Evolutionary conservation across 2,329 filamentous ascomycete genomes (phyloP).

Genomic region (Claviceps digitariae): DNA sequence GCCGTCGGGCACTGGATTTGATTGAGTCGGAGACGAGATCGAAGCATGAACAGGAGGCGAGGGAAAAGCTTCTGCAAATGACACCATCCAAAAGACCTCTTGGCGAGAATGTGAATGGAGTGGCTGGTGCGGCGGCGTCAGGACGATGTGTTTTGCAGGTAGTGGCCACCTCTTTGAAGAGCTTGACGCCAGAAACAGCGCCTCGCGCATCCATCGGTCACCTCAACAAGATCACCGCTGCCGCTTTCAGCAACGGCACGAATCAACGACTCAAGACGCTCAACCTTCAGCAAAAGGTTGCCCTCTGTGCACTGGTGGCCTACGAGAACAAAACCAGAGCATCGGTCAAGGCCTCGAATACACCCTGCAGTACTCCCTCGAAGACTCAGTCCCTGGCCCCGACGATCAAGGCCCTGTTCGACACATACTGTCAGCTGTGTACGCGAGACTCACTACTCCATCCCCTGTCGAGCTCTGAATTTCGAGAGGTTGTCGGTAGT

Average conservation of each 20-base stretch:
- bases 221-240: constrained; percentile 79
- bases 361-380: constrained; percentile 41
- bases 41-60: constrained; percentile 52
- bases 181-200: constrained; percentile 62
- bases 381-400: constrained; percentile 52
- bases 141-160: constrained; percentile 32
- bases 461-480: constrained; percentile 80
- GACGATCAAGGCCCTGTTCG: constrained; percentile 71
- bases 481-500: constrained; percentile 81
- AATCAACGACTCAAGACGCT: constrained; percentile 71
- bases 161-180: constrained; percentile 40
- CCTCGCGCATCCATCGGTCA: constrained; percentile 83
- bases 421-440: constrained; percentile 71
- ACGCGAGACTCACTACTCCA: constrained; percentile 80
- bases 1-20: constrained; percentile 75
- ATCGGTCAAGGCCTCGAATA: constrained; percentile 26
- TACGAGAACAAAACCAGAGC: constrained; percentile 63
- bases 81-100: constrained; percentile 66
- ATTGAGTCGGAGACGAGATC: constrained; percentile 73
- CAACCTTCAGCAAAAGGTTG: constrained; percentile 93
- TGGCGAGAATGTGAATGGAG: constrained; percentile 64
- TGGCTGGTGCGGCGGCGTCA: constrained; percentile 23
- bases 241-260: constrained; percentile 81
- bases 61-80: constrained; percentile 41
- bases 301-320: constrained; percentile 74